These are phyloP conservation scores for Neurospora sp. DNA, from an alignment of 495 filamentous ascomycete genomes.

Conservation along the genomic window DNA sequence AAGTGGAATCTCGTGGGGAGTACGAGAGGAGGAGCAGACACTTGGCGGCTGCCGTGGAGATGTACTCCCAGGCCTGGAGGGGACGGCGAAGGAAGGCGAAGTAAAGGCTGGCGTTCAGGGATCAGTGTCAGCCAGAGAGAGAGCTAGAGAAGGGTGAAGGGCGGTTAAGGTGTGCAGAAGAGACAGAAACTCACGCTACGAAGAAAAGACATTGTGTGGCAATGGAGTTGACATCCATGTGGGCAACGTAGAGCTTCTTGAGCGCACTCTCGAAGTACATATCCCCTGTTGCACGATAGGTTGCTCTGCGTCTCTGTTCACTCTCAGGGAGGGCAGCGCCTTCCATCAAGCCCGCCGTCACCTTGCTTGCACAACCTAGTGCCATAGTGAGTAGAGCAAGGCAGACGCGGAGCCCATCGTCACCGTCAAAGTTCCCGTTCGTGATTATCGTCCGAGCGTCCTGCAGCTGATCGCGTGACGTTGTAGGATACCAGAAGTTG, in stretches of 20 bases:
- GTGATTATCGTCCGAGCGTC: constrained; percentile 7
- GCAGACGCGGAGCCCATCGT: constrained; percentile 12
- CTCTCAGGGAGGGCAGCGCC: constrained; percentile 1
- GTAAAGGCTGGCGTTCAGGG: constrained; percentile 14
- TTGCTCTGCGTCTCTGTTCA: constrained; percentile 5
- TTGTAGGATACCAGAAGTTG: constrained; percentile 31
- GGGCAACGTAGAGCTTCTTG: constrained; percentile 21
- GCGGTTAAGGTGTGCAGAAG: not conserved
- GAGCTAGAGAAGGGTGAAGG: not conserved
- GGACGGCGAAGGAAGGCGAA: constrained; percentile 27
- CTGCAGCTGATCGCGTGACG: constrained; percentile 14
- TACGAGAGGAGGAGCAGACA: constrained; percentile 31
- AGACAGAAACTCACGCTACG: constrained; percentile 13
- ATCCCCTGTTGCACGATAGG: constrained; percentile 16
- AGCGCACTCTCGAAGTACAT: constrained; percentile 24
- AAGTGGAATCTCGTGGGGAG: constrained; percentile 7
- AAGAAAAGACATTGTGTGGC: constrained; percentile 29
- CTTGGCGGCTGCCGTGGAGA: constrained; percentile 23
- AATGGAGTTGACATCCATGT: constrained; percentile 22
- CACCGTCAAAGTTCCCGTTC: constrained; percentile 11
- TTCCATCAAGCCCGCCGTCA: constrained; percentile 7
- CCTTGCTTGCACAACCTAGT: constrained; percentile 22
- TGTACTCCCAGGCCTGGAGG: constrained; percentile 27
- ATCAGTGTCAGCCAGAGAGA: not conserved
- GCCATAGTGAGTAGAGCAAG: constrained; percentile 24